Evolutionary conservation across 345 rosid species (phyloP).

Genomic region (Cochlearia excelsa): DNA sequence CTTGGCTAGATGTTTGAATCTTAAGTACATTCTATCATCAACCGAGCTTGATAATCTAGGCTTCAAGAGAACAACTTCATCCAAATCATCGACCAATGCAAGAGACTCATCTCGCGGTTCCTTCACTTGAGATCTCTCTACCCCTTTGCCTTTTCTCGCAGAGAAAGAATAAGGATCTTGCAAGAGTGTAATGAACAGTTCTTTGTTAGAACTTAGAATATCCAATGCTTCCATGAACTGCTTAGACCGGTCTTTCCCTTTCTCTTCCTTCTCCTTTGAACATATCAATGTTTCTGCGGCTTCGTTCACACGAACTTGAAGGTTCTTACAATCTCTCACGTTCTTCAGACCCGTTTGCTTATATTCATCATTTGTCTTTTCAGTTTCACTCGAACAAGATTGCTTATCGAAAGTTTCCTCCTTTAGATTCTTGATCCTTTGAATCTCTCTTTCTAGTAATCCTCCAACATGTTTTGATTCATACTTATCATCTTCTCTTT

Average conservation of each 20-base stretch:
- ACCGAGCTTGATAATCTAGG: conserved; percentile 39
- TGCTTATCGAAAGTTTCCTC: conserved; percentile 25
- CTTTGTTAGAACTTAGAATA: conserved; percentile 65
- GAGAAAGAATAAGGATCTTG: conserved; percentile 74
- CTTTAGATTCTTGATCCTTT: conserved; percentile 22
- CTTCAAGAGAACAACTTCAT: conserved; percentile 51
- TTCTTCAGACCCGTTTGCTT: conserved; percentile 27
- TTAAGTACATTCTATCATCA: conserved; percentile 39
- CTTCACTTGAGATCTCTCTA: conserved; percentile 42
- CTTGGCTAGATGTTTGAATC: conserved; percentile 54
- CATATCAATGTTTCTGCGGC: conserved; percentile 56
- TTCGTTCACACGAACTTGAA: conserved; percentile 48
- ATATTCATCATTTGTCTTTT: conserved; percentile 28
- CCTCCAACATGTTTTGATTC: conserved; percentile 35
- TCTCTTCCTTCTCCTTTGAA: conserved; percentile 39
- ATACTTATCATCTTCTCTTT: conserved; percentile 34
- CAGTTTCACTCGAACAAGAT: conserved; percentile 24
- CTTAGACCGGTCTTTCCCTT: conserved; percentile 43
- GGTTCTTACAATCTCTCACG: conserved; percentile 29
- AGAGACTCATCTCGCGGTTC: conserved; percentile 16
- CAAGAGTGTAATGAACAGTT: conserved; percentile 55
- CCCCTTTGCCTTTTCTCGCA: conserved; percentile 53
- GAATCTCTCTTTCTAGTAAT: conserved; percentile 32
- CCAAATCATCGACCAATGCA: conserved; percentile 28
- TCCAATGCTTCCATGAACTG: conserved; percentile 71